These are phyloP conservation scores for Rasamsonia emersonii DNA, from an alignment of 2,329 filamentous ascomycete species.

Conservation along the genomic window DNA sequence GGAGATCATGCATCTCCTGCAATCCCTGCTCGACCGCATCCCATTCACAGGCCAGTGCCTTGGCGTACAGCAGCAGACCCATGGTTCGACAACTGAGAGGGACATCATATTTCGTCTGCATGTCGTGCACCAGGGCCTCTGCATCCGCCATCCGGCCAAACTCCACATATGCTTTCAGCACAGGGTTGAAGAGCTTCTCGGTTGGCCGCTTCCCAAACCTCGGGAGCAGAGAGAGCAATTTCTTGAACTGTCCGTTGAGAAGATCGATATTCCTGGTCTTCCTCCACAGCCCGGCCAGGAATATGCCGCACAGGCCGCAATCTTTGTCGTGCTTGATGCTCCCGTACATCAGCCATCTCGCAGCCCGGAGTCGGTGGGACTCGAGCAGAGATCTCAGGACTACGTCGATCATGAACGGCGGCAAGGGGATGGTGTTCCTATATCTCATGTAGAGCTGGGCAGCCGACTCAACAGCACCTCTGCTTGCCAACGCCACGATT, in stretches of 20 bases:
- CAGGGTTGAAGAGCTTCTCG: conserved; percentile 31
- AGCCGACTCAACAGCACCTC: conserved; percentile 28
- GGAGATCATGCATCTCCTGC: conserved; percentile 27
- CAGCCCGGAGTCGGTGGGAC: conserved; percentile 27
- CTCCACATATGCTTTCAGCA: conserved; percentile 32
- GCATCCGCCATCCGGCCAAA: conserved; percentile 27
- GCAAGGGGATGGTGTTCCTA: conserved; percentile 19
- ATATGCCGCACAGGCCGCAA: conserved; percentile 28
- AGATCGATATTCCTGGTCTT: conserved; percentile 30
- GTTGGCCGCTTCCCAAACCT: conserved; percentile 23
- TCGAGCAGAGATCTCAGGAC: conserved; percentile 30
- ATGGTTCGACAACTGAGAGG: conserved; percentile 25
- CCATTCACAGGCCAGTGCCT: conserved; percentile 33
- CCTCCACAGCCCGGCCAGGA: conserved; percentile 30
- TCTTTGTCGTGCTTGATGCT: conserved; percentile 24
- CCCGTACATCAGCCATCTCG: conserved; percentile 27
- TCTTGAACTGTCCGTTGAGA: conserved; percentile 25
- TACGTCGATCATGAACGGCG: conserved; percentile 23
- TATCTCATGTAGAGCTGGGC: conserved; percentile 24
- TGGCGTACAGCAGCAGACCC: conserved; percentile 28
- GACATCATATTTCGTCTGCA: conserved; percentile 22
- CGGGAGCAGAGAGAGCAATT: conserved; percentile 18
- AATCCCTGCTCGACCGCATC: conserved; percentile 29
- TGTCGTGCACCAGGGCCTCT: conserved; percentile 26
- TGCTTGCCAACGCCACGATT: conserved; percentile 26